Base-by-base conservation (phyloP, 2,329 filamentous ascomycete species). In the Botrytis deweyae region DNA sequence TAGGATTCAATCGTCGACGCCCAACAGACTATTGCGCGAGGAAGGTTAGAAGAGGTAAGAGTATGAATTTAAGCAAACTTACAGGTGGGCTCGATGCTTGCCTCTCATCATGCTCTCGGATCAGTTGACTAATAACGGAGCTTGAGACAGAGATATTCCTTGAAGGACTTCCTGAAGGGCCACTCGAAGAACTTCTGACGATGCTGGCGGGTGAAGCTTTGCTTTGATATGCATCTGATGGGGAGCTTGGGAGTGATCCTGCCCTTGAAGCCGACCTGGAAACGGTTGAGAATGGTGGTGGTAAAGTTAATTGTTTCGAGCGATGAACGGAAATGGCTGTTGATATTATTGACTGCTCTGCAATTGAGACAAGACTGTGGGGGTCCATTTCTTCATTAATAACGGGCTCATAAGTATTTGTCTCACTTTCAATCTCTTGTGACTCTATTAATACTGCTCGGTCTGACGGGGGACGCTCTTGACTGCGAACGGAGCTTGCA, bases 231-330 rank as follows among this genome's bases (percentile, higher is more conserved):
- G 71, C 74, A 38, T 58, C 66, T n/a, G 58, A 63, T 36, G 66
- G 66, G 20, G 75, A 73, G 14, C 66, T 72, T 71, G 79, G 77
- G 42, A 78, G 71, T 68, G 75, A 75, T 42, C 72, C 74, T 25
- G 75, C 75, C 25, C 72, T 74, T 9, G 78, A 80, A 22, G 74
- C 69, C 18, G 73, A 77, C 14, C 80, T 78, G 59, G 77, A 64
- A 18, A 76, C 73, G 16, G 76, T 74, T 16, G 79, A 81, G 61
- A 81, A 81, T 68, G 80, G 80, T n/a, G 78, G 79, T 12, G 80
- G 80, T 9, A 81, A 72, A 46, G 70, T 52, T 46, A 79, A 67
- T 42, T 69, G 69, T 52, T 74, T 70, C 1, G 79, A 78, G 1
- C 20, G n/a, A 36, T n/a, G n/a, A 66, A 12, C 7, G 4, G 42